These are phyloP conservation scores for Berkeleyomyces rouxiae DNA, from an alignment of 2,329 filamentous ascomycete genomes.

Conservation along the genomic window DNA sequence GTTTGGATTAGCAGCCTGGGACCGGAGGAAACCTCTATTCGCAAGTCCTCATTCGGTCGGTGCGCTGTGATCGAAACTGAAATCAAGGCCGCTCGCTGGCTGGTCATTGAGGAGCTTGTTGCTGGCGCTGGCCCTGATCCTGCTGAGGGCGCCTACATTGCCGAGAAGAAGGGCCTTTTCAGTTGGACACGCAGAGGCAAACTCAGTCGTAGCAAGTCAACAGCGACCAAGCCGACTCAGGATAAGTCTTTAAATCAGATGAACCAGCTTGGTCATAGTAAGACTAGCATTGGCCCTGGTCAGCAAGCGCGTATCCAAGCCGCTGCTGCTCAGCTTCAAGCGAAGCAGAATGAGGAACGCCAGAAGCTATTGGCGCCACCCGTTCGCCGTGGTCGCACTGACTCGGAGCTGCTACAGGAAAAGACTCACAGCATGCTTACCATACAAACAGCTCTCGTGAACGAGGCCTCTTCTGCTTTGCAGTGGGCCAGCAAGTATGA, in stretches of 20 bases:
- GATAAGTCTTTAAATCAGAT: slow-evolving; percentile 28
- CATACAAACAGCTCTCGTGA: slow-evolving; percentile 67
- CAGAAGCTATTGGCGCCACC: slow-evolving; percentile 24
- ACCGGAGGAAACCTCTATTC: slow-evolving; percentile 65
- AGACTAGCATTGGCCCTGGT: slow-evolving; percentile 71
- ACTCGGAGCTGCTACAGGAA: slow-evolving; percentile 37
- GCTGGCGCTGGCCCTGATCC: slow-evolving; percentile 80
- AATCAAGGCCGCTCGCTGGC: slow-evolving; percentile 68
- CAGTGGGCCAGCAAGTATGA: slow-evolving; percentile 96
- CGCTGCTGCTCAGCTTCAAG: slow-evolving; percentile 69
- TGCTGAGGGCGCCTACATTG: slow-evolving; percentile 73
- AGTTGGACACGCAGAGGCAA: slow-evolving; percentile 62
- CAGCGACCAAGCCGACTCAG: slow-evolving; percentile 41
- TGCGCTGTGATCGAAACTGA: slow-evolving; percentile 84
- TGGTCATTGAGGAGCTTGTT: slow-evolving; percentile 91
- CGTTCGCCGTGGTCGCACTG: slow-evolving; percentile 37
- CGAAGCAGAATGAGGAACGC: slow-evolving; percentile 45
- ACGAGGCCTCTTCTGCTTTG: slow-evolving; percentile 80
- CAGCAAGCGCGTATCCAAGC: slow-evolving; percentile 88
- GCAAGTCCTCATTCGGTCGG: slow-evolving; percentile 86
- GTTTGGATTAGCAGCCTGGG: slow-evolving; percentile 97
- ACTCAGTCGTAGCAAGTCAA: slow-evolving; percentile 49
- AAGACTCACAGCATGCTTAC: slow-evolving; percentile 88
- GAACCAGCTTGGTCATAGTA: slow-evolving; percentile 39
- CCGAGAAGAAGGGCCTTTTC: slow-evolving; percentile 90